Percentiles rank a stretch among this genome's conserved stretches.
phyloP scores from a whole-genome alignment of 2,329 filamentous ascomycete genomes.

The Herpotrichia juniperi region DNA sequence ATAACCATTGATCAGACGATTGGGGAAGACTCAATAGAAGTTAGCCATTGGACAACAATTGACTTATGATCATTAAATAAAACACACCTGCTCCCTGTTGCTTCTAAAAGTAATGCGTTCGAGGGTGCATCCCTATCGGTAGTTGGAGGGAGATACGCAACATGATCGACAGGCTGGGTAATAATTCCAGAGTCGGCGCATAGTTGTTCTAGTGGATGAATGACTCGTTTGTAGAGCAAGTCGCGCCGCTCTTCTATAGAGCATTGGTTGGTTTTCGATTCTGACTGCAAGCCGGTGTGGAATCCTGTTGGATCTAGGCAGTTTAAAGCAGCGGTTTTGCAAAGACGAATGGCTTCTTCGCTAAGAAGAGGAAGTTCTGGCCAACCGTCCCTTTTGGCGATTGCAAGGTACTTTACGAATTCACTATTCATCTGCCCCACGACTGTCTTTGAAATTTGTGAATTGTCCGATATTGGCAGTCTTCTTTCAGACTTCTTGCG shows the following conservation, averaged over 20 bases:
- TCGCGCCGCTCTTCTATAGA: background rate
- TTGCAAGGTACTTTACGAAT: background rate
- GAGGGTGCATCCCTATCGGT: too few relatives aligned
- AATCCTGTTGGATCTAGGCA: background rate
- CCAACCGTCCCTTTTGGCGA: background rate
- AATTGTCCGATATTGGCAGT: too few relatives aligned
- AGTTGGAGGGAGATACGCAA: too few relatives aligned
- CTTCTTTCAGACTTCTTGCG: background rate
- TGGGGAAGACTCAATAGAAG: background rate
- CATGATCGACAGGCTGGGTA: background rate
- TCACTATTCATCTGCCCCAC: background rate
- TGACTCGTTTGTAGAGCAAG: background rate
- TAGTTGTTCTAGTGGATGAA: background rate
- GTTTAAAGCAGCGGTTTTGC: background rate
- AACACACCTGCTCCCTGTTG: too few relatives aligned
- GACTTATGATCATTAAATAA: too few relatives aligned
- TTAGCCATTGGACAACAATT: too few relatives aligned
- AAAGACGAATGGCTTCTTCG: background rate
- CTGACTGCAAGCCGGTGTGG: background rate
- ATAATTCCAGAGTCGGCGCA: background rate
- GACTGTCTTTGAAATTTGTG: too few relatives aligned
- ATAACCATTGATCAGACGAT: background rate
- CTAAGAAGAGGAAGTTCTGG: background rate
- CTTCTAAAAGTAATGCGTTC: too few relatives aligned
- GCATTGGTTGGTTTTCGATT: background rate